Base-by-base conservation (phyloP, 805 yeast species). In the Candida verbasci region DNA sequence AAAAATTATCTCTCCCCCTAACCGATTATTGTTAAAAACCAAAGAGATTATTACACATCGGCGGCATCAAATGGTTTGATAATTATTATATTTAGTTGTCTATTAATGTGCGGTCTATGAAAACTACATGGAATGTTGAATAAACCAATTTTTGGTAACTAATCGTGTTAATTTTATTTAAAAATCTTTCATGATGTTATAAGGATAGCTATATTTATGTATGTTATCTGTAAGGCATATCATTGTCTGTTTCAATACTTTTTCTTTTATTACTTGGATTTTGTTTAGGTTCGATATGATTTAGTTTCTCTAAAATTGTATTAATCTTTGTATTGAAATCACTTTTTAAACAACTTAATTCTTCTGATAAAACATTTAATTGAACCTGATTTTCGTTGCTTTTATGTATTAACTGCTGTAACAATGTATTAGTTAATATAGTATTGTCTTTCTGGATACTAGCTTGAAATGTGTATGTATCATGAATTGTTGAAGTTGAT, bases 401-500 rank as follows among this genome's bases (percentile, higher is more conserved):
- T n/a, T 15, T 31, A 11, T 4, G 10, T 4, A 31, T 23, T 11
- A 31, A 31, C 9, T 24, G 28, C 12, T 23, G 34, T 31, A 31
- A 12, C 6, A 31, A 31, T 23, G 22, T 9, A 23, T 31, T 23
- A 4, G 20, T 9, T 21, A 21, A 15, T n/a, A n/a, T n/a, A n/a
- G n/a, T n/a, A 14, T 21, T 23, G 12, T 14, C 6, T 23, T 31
- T 17, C 8, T 31, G 17, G 3, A 20, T 8, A 21, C 20, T 8
- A 8, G 26, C 11, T 7, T 3, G 27, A 22, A 22, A n/a, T 15
- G 4, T n/a, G 34, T 23, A 31, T 15, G 11, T 22, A 15, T 15
- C 11, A 16, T 16, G 34, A 16, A 22, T 23, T 26, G 31, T 14
- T 20, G 37, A 8, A 8, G 26, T 16, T 34, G 31, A n/a, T 34